Base-by-base conservation (phyloP, 331 rosid species). In the Quercus phellos region DNA sequence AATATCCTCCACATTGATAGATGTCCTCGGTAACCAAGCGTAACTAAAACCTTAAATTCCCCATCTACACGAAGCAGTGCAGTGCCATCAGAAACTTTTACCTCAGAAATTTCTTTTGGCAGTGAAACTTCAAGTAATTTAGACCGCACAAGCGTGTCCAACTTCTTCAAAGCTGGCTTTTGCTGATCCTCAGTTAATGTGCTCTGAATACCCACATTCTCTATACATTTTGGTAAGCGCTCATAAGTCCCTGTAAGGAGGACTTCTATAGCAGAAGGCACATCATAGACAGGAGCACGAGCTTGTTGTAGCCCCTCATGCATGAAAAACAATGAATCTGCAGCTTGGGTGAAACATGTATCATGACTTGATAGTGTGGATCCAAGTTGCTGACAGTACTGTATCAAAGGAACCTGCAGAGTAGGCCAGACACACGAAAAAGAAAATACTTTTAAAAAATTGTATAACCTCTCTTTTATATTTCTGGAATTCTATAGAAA, bases 291-390 rank as follows among this genome's bases (percentile, higher is more conserved):
- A 10, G 99, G 99, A 42, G 99, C 99, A 70, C 99, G 92, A 19
- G 99, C 99, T 85, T 91, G 99, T 70, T 95, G 99, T 73, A 95
- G 92, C 81, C 97, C 99, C 82, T 95, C 99, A 30, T 95, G 99
- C 98, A 95, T 95, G 83, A 95, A 95, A 85, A 93, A 95, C 87
- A 95, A 79, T 0, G 99, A 95, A 87, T 95, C 99, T 17, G 99
- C 98, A 14, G 99, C 88, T 84, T 95, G 99, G 51, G 98, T 89
- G 85, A 95, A 95, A 85, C 99, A 93, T 35, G 90, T 85, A 72
- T 95, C 99, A 51, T 95, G 99, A 84, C 90, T 95, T 6, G 98
- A 95, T 66, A 95, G 84, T 5, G 99, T 95, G 16, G 99, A 95
- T 54, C 88, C 77, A 64, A 95, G 93, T 71, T 93, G 96, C 85